Evolutionary conservation across 2,329 filamentous ascomycete genomes (phyloP), one percentile per base, ranked within the genome.

Genomic region (Fusarium xylarioides): DNA sequence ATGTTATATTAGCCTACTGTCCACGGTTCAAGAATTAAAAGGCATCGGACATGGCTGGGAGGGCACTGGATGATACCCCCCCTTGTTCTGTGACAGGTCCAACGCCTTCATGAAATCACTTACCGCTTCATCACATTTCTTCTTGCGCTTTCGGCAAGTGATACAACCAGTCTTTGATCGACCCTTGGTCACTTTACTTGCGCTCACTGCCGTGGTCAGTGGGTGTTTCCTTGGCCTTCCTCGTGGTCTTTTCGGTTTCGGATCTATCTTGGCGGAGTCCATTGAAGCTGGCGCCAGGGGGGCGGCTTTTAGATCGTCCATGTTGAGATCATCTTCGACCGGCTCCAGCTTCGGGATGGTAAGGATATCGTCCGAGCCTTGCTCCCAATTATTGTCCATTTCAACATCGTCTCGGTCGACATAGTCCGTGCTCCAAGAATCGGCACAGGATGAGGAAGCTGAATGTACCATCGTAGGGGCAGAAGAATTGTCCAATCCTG

Each of bases 211-310:
- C 2, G 90, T 87, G 12, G 87, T 87, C 23, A 92, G 84, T 43
- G 93, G 92, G 76, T 95, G 91, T 83, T 97, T 97, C 81, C 94
- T 88, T 56, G 95, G 95, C 61, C 95, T 88, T 38, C 95, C 95
- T 78, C 95, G 89, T 75, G 91, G 91, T 77, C 92, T 86, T 82
- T 92, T 92, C 42, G 81, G 79, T 74, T 88, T 89, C 26, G 81
- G 74, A 32, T 82, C 69, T 47, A 68, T 71, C 34, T 66, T 71
- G 18, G 75, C 68, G n/a, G 73, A 40, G 18, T 77, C 76, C 23
- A 71, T 65, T 35, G 70, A 64, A 21, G 66, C 61, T 30, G 77
- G 71, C 26, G 74, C 66, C 28, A 76, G 68, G 21, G 80, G 80
- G 32, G 79, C 85, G 61, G 84, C 83, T 73, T 87, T 85, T 34